phyloP scores from a whole-genome alignment of 2,329 filamentous ascomycete genomes.

The Talaromyces sp. region DNA sequence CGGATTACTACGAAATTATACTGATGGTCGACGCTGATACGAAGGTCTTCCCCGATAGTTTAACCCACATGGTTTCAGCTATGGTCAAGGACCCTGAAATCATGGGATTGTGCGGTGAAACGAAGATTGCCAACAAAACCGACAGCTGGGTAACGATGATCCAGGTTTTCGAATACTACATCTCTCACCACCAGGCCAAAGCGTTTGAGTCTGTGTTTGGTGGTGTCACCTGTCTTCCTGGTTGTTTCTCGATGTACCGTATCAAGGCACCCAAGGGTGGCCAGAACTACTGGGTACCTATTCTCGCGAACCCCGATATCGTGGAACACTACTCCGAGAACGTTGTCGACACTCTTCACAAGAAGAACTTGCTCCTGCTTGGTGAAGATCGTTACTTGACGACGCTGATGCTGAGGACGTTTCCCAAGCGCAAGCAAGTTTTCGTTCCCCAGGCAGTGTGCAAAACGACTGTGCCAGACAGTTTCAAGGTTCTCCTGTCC shows the following conservation, averaged over 20 bases:
- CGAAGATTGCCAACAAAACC: slow-evolving; percentile 98
- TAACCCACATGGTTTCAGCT: slow-evolving; percentile 98
- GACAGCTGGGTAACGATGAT: slow-evolving; percentile 95
- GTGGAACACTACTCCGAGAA: slow-evolving; percentile 99
- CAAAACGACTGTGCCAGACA: slow-evolving; percentile 93
- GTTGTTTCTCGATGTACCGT: slow-evolving; percentile 99
- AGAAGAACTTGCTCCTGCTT: slow-evolving; percentile 87
- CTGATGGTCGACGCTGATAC: slow-evolving; percentile 99
- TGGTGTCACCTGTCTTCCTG: slow-evolving; percentile 95
- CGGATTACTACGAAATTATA: slow-evolving; percentile 95
- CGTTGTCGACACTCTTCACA: slow-evolving; percentile 95
- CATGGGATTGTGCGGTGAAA: slow-evolving; percentile 98
- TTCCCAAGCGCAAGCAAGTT: slow-evolving; percentile 97
- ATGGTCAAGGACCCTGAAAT: slow-evolving; percentile 99
- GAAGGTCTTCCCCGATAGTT: slow-evolving; percentile 95
- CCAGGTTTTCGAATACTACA: slow-evolving; percentile 96
- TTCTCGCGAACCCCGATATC: slow-evolving; percentile 94
- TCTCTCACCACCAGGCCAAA: slow-evolving; percentile 94
- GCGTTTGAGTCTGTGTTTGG: slow-evolving; percentile 98
- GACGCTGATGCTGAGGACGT: slow-evolving; percentile 96
- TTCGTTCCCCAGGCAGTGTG: slow-evolving; percentile 98
- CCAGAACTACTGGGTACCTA: slow-evolving; percentile 99
- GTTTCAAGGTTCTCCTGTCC: slow-evolving; percentile 86
- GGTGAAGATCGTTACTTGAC: slow-evolving; percentile 94
- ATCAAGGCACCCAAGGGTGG: slow-evolving; percentile 98